phyloP scores from a whole-genome alignment of 805 yeast genomes.

The Saturnispora sanitii region DNA sequence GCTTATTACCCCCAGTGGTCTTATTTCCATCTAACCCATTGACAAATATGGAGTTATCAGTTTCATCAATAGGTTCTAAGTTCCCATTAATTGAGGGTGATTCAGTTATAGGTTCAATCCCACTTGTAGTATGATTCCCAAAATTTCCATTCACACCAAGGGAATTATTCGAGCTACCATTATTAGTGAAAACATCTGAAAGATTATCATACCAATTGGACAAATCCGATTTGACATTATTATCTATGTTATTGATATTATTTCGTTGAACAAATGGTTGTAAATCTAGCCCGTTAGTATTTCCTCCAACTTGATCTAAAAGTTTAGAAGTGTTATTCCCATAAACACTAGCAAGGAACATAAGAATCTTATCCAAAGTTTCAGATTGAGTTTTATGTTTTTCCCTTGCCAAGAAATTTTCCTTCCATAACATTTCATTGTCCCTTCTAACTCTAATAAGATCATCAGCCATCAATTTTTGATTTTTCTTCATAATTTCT shows the following conservation, averaged over 20 bases:
- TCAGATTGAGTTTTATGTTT: constrained; percentile 78
- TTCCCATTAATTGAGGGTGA: no score
- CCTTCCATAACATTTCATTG: constrained; percentile 87
- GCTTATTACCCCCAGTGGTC: constrained; percentile 4
- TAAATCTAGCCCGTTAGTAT: not conserved
- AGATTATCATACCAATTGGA: not conserved
- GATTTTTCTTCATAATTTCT: constrained; percentile 68
- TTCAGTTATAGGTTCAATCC: no score
- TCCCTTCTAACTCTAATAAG: constrained; percentile 74
- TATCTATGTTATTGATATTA: not conserved
- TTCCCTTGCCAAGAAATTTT: constrained; percentile 73
- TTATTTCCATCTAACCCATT: not conserved
- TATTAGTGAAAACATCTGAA: not conserved
- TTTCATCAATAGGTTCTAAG: no score
- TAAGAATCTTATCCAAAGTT: constrained; percentile 76
- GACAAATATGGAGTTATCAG: no score
- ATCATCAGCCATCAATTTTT: constrained; percentile 74
- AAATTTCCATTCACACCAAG: no score
- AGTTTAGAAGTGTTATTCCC: constrained; percentile 47
- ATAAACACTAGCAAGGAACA: constrained; percentile 77
- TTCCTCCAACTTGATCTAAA: constrained; percentile 17
- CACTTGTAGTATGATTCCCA: no score
- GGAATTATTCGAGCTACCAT: no score
- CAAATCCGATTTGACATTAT: no score
- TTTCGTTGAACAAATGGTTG: constrained; percentile 3